Conservation (phyloP, 2,329 filamentous ascomycete genomes). For the Cladorrhinum sp. region DNA sequence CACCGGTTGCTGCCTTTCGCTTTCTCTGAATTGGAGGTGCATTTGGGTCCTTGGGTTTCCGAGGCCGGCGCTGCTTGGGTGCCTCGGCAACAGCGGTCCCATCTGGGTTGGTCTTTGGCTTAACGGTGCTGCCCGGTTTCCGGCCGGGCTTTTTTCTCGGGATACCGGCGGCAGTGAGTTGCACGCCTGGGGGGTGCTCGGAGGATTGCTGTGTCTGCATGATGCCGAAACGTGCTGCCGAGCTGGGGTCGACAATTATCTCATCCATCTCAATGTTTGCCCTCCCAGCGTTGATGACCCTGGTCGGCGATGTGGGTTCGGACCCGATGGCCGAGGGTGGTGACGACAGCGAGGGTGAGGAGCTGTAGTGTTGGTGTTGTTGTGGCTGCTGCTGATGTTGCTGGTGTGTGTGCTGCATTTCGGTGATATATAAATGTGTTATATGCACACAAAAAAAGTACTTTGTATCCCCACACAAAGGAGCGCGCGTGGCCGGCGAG, state of each 20-base stretch:
- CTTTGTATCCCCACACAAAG: background rate
- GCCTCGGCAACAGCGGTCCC: conserved; percentile 39
- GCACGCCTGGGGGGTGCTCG: conserved; percentile 39
- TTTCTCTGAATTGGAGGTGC: conserved; percentile 53
- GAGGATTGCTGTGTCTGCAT: conserved; percentile 32
- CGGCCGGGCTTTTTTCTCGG: conserved; percentile 63
- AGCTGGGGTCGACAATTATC: conserved; percentile 45
- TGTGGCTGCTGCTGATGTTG: background rate
- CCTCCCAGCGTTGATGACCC: conserved; percentile 32
- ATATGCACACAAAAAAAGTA: background rate
- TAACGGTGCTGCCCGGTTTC: conserved; percentile 55
- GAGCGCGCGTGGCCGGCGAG: background rate
- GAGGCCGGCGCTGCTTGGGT: conserved; percentile 49
- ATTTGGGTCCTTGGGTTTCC: conserved; percentile 60
- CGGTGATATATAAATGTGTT: background rate
- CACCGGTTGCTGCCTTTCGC: conserved; percentile 46
- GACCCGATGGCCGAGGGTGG: conserved; percentile 51
- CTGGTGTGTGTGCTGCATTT: background rate
- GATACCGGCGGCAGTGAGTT: conserved; percentile 55
- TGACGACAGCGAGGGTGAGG: conserved; percentile 50
- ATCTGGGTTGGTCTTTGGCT: conserved; percentile 35
- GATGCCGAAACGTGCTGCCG: conserved; percentile 35
- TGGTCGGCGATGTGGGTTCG: conserved; percentile 47
- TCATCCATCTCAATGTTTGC: conserved; percentile 46
- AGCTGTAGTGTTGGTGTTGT: conserved; percentile 40